A percentile compares a stretch with the other conserved stretches of the same genome.
These are phyloP conservation scores for Cicer pinnatifidum DNA, from an alignment of 306 rosid species.

Conservation along the genomic window DNA sequence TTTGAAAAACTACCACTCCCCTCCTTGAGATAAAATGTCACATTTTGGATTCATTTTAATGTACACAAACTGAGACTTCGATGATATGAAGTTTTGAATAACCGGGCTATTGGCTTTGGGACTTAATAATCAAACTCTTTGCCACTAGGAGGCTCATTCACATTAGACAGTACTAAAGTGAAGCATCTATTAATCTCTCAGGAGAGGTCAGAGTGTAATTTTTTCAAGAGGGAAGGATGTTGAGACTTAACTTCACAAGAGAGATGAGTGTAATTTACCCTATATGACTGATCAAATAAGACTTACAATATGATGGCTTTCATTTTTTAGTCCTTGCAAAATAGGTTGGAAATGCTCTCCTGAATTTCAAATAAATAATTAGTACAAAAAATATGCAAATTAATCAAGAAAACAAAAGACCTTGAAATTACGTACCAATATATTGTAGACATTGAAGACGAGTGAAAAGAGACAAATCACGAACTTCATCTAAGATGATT, in stretches of 20 bases:
- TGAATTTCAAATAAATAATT: conserved; percentile 49
- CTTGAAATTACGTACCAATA: conserved; percentile 64
- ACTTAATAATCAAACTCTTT: background rate
- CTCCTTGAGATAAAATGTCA: background rate
- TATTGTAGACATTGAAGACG: conserved; percentile 73
- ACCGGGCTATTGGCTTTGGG: background rate
- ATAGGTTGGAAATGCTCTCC: conserved; percentile 80
- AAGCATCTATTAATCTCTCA: conserved; percentile 16
- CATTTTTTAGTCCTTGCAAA: conserved; percentile 59
- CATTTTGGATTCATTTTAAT: background rate
- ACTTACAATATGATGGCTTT: conserved; percentile 67
- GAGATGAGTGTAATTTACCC: conserved; percentile 8
- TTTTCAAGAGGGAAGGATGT: conserved; percentile 20
- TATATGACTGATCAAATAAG: conserved; percentile 14
- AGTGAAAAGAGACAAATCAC: conserved; percentile 63
- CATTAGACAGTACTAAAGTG: background rate
- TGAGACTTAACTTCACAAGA: background rate
- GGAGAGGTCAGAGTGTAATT: background rate
- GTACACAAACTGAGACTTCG: background rate
- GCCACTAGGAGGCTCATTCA: conserved; percentile 2
- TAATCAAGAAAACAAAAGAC: conserved; percentile 2
- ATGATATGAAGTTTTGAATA: conserved; percentile 27
- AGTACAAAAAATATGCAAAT: conserved; percentile 39
- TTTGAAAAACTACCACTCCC: conserved; percentile 3
- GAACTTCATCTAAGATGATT: conserved; percentile 83